A percentile compares a stretch with the other conserved stretches of the same genome.
Conservation (phyloP, 352 stramenopile genomes). For the Globisporangium canariense region DNA sequence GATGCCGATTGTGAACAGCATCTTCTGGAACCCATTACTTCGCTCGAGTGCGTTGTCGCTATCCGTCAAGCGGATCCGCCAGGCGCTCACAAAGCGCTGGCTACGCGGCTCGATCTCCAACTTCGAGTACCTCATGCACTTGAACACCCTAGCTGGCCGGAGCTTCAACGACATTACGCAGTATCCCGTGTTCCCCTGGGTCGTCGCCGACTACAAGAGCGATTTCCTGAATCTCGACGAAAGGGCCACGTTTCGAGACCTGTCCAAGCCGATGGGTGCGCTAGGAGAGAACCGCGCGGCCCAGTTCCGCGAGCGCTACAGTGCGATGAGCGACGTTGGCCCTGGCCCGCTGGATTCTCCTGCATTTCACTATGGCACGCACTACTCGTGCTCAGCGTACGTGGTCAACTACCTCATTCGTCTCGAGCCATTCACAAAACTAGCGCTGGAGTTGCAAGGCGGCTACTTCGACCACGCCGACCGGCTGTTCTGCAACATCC, state of each 20-base stretch:
- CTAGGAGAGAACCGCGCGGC: conserved; percentile 78
- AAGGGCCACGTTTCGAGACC: conserved; percentile 83
- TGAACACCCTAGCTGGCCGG: conserved; percentile 94
- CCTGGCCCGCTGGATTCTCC: conserved; percentile 59
- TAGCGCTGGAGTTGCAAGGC: conserved; percentile 65
- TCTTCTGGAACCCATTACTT: conserved; percentile 75
- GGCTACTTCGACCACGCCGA: conserved; percentile 93
- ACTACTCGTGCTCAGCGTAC: conserved; percentile 96
- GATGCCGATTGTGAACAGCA: conserved; percentile 79
- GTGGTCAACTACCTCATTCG: conserved; percentile 97
- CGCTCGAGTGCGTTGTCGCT: conserved; percentile 54
- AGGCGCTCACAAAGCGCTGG: conserved; percentile 71
- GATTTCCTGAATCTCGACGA: conserved; percentile 84
- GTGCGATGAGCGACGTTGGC: conserved; percentile 52
- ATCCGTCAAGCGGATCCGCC: conserved; percentile 68
- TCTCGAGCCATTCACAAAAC: conserved; percentile 83
- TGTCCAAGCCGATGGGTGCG: conserved; percentile 94
- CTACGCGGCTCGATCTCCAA: conserved; percentile 65
- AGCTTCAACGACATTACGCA: conserved; percentile 98
- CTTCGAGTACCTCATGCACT: conserved; percentile 96
- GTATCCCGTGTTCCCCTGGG: conserved; percentile 97
- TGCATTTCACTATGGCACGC: conserved; percentile 96
- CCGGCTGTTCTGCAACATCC: conserved; percentile 94
- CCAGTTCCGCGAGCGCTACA: conserved; percentile 86
- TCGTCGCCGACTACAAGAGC: conserved; percentile 90